phyloP scores from a whole-genome alignment of 441 rosid genomes.

The Adansonia madagascariensis region DNA sequence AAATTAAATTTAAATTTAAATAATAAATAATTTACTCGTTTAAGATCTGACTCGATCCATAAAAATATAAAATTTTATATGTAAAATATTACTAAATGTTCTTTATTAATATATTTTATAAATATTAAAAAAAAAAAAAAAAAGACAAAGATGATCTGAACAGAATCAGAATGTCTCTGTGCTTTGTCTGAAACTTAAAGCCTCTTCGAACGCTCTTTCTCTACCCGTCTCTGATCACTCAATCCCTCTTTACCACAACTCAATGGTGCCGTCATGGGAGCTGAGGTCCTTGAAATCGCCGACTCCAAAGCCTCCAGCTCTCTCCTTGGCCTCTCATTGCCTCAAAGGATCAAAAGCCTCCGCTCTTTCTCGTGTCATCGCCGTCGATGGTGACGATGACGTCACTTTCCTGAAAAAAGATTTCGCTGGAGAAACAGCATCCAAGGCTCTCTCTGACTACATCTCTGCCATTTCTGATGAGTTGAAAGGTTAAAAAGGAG shows the following conservation, averaged over 20 bases:
- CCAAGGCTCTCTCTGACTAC: constrained; percentile 43
- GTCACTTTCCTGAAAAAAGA: constrained; percentile 40
- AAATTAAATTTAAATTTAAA: too few species aligned
- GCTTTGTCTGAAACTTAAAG: too few species aligned
- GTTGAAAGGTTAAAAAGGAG: constrained; percentile 47
- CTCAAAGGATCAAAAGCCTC: constrained; percentile 36
- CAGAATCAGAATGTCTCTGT: too few species aligned
- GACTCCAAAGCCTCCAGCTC: constrained; percentile 53
- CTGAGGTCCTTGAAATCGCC: constrained; percentile 61
- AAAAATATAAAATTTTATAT: too few species aligned
- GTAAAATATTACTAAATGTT: too few species aligned
- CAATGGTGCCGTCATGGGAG: constrained; percentile 44
- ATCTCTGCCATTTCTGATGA: constrained; percentile 59
- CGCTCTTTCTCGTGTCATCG: constrained; percentile 46
- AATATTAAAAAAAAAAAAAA: too few species aligned
- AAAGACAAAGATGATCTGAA: too few species aligned
- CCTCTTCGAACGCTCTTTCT: too few species aligned
- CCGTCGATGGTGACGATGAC: constrained; percentile 28
- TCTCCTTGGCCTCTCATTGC: constrained; percentile 62
- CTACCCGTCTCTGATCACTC: constrained; percentile 47
- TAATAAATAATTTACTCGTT: too few species aligned
- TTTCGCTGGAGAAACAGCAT: constrained; percentile 44
- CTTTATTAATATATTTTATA: too few species aligned
- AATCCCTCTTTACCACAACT: constrained; percentile 44
- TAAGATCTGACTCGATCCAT: too few species aligned